Base-by-base conservation (phyloP, 1,284 basidiomycete genomes). In the Moniliella sp. region DNA sequence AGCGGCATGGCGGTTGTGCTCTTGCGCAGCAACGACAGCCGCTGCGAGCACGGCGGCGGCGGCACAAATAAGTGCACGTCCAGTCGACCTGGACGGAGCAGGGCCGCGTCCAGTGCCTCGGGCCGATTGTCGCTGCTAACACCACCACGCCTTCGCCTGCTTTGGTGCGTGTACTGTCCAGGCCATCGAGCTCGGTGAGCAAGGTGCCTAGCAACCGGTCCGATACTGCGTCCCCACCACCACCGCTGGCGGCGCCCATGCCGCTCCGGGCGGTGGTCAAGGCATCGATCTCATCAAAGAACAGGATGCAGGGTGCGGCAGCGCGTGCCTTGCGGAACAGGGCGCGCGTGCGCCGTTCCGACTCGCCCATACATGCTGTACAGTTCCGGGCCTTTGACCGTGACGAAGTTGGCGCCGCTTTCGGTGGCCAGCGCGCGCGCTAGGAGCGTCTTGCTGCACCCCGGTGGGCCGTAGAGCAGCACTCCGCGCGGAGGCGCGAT, bases 241-340 rank as follows among this genome's bases (percentile, higher is more conserved):
- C 69, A 3, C 65, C 65, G 3, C 32, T 25, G 7, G 25, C 31
- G 3, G 13, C 18, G 2, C 18, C 33, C 5, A 14, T 17, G 4
- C 18, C 32, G 4, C 46, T 46, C 18, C 91, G 71, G 0, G 79
- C 75, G 0, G 74, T 72, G 0, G 80, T 84, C 1, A 99, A 69
- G 0, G 86, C 84, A 54, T 99, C 91, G 31, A 99, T 82, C 62
- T 97, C 91, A 57, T 99, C 91, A 53, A 99, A 88, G 63, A 99
- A 94, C 30, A 99, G 69, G 46, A 97, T 88, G 1, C 81, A 83
- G 0, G 91, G 91, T 0, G 86, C 72, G 0, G 83, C 84, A 0
- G 79, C 78, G 19, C 88, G 70, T 0, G 91, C 91, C 62, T 91
- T 94, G 31, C 79, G 68, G 63, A 99, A 99, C 30, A 91, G 76